Evolutionary conservation across 257 asterid genomes (phyloP), one percentile per base, ranked within the genome.

Genomic region (Lavandula angustifolia): DNA sequence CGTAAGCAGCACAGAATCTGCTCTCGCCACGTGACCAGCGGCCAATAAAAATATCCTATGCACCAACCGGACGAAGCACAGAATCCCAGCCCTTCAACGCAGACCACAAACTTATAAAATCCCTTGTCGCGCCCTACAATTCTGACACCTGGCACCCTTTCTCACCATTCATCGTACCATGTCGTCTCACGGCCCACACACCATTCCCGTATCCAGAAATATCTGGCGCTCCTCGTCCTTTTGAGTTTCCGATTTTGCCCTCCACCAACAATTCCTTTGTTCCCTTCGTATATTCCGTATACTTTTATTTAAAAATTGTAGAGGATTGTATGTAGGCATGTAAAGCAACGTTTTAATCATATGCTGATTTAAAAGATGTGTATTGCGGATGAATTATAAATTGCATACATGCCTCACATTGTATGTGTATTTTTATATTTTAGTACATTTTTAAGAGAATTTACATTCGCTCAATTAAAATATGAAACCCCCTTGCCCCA

Each of bases 101-200:
- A 57, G 46, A 33, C 70, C 57, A 70, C 70, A 31, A 34, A 34
- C 56, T 16, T 35, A 5, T 47, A 47, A 63, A 63, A 47, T n/a
- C 16, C 5, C 12, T n/a, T 38, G 42, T 54, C 16, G 62, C 42
- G 41, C 47, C 79, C 64, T 53, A 27, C 14, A 11, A 5, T 66
- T 7, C 60, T 56, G 38, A 78, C 86, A 85, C 79, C 66, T 84
- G 83, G 73, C 83, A 54, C 66, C 47, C 37, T 64, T 57, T 57
- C 60, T 29, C 49, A 74, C 86, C 86, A 74, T 68, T 59, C 54
- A 62, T 4, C 18, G 7, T 16, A 60, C 61, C 70, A 7, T 53
- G 84, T 66, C 85, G 83, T 77, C 73, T 35, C 37, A 12, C 49
- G 9, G 38, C 65, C 33, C 46, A 29, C 66, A 33, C 70, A 34